Evolutionary conservation across 805 yeast genomes (phyloP), one percentile per base, ranked within the genome.

Genomic region (Yamadazyma insecticola): DNA sequence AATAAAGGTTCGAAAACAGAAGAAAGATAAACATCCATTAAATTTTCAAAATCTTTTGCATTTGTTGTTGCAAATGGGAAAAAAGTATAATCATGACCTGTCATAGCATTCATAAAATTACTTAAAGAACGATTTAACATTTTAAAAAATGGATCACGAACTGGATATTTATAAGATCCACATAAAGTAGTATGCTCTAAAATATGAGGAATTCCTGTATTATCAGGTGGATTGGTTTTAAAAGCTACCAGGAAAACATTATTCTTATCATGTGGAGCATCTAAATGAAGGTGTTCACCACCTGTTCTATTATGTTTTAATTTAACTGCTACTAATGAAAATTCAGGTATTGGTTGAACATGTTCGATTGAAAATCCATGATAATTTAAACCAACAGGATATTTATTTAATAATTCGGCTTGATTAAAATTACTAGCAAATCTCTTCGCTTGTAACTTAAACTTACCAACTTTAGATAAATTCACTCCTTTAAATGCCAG

Each of bases 31-130:
- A 92, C 95, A 37, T 77, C 81, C 74, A 88, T 78, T 50, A 92
- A 68, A 50, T 92, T 92, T 19, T 71, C 70, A 54, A 72, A 92
- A 53, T 92, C 98, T 33, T 74, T 74, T 25, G 58, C 54, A 56
- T 92, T 92, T 8, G 97, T 90, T 2, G 98, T 92, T 17, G 97
- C 84, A 65, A 92, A 92, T 4, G 98, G 98, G 48, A 84, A 92
- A 56, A 78, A 89, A 0, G 98, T 92, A 51, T 88, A 89, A 57
- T 92, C 97, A 46, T 84, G 89, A 14, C 95, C 98, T 0, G 98
- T 92, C 96, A 92, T 86, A 6, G 98, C 98, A 54, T 92, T 92
- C 98, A 92, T 92, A 58, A 88, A 92, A 54, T 87, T 92, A 20
- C 96, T 79, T 48, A 92, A 63, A n/a, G 97, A 87, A 41, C 97